These are phyloP conservation scores for Sugiyamaella chiloensis DNA, from an alignment of 805 yeast genomes.

Conservation along the genomic window DNA sequence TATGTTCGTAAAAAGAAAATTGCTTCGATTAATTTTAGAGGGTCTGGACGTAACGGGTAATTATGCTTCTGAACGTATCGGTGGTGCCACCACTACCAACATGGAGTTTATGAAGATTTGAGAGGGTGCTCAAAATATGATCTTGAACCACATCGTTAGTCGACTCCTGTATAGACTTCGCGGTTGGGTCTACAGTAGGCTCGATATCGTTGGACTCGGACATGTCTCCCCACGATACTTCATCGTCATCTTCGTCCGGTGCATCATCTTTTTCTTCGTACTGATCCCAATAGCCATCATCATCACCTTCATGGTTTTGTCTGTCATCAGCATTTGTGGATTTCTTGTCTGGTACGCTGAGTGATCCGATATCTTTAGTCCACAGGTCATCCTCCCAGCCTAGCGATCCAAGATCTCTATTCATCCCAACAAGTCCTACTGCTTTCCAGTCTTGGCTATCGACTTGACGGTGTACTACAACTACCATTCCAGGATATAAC, in stretches of 20 bases:
- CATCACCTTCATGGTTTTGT: slow-evolving; percentile 6
- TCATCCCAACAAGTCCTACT: background rate
- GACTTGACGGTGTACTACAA: background rate
- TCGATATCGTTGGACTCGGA: too few relatives aligned
- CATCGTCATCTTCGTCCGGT: background rate
- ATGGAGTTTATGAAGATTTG: background rate
- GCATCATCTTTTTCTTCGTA: slow-evolving; percentile 13
- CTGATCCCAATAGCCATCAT: slow-evolving; percentile 16
- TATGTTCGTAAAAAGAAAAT: too few relatives aligned
- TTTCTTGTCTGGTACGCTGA: background rate
- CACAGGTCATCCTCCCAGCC: background rate
- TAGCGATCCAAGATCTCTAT: background rate
- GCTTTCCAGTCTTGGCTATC: background rate
- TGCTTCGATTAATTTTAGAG: too few relatives aligned
- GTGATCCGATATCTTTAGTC: background rate
- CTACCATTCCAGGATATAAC: background rate
- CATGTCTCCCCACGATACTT: background rate
- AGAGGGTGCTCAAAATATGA: background rate
- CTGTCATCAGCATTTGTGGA: background rate
- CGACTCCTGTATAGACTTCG: background rate
- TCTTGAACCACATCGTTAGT: background rate
- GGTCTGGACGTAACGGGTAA: too few relatives aligned
- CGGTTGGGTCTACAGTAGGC: background rate
- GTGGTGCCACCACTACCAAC: background rate
- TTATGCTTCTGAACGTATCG: background rate